Evolutionary conservation across 2,329 filamentous ascomycete species (phyloP).

Genomic region (Sphaerulina musiva): DNA sequence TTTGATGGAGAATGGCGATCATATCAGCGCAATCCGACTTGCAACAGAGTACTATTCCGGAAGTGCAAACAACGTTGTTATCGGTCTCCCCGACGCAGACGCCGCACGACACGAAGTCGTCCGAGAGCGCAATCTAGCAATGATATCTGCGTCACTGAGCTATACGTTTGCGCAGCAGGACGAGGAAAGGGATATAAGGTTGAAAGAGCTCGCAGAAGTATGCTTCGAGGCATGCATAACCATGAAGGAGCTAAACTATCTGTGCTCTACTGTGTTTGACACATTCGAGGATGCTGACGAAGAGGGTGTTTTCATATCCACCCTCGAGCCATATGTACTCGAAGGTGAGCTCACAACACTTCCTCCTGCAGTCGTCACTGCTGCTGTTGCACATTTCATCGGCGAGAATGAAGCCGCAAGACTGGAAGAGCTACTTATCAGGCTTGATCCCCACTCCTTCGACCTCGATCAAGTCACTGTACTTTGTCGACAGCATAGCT

Average conservation of each 20-base stretch:
- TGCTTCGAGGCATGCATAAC: conserved; percentile 78
- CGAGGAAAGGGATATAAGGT: conserved; percentile 48
- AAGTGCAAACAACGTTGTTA: conserved; percentile 85
- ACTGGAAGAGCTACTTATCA: conserved; percentile 89
- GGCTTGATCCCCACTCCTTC: conserved; percentile 81
- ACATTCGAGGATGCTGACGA: conserved; percentile 74
- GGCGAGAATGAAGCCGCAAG: conserved; percentile 66
- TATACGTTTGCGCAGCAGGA: conserved; percentile 69
- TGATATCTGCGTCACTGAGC: conserved; percentile 84
- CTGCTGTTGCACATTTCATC: conserved; percentile 75
- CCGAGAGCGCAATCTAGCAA: conserved; percentile 80
- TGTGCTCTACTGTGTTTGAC: conserved; percentile 87
- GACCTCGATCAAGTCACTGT: conserved; percentile 89
- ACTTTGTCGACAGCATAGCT: conserved; percentile 81
- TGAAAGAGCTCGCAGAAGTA: conserved; percentile 71
- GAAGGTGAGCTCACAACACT: conserved; percentile 67
- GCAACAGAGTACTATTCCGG: conserved; percentile 90
- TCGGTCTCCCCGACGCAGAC: conserved; percentile 84
- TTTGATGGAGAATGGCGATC: conserved; percentile 94
- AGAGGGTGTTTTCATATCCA: conserved; percentile 75
- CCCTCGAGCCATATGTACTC: conserved; percentile 80
- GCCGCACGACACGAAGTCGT: conserved; percentile 71
- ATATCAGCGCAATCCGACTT: conserved; percentile 81
- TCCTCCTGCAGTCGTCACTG: conserved; percentile 78
- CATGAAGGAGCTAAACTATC: conserved; percentile 70